Conservation (phyloP, 306 rosid species). For the Gastrolobium villosum region DNA sequence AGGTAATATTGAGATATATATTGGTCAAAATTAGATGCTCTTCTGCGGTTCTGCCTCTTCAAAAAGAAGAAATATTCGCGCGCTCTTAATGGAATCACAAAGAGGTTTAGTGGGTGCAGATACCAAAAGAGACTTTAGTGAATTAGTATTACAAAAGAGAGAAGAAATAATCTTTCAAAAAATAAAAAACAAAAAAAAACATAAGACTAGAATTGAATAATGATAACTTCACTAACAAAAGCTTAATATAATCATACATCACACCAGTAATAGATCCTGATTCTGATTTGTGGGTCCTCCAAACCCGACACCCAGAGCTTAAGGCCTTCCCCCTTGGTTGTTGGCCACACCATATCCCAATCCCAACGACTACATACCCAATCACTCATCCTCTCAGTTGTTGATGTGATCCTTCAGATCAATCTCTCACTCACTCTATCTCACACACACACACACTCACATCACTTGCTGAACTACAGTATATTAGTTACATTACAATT, state of each 20-base stretch:
- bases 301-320: conserved; percentile 67
- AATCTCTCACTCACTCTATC: conserved; percentile 30
- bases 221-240: conserved; percentile 49
- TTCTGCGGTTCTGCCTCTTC: conserved; percentile 27
- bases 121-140: conserved; percentile 46
- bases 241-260: conserved; percentile 72
- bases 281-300: conserved; percentile 91
- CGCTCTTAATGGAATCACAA: conserved; percentile 44
- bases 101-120: conserved; percentile 59
- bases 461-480: conserved; percentile 48
- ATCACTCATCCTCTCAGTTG: conserved; percentile 54
- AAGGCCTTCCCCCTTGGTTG: conserved; percentile 64
- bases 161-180: conserved; percentile 28
- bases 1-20: conserved; percentile 4
- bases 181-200: conserved; percentile 43
- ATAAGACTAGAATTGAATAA: conserved; percentile 51
- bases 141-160: conserved; percentile 42
- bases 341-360: conserved; percentile 70
- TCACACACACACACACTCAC: conserved; percentile 34
- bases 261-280: conserved; percentile 77
- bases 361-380: conserved; percentile 75
- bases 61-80: conserved; percentile 45
- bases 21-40: conserved; percentile 52
- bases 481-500: conserved; percentile 59
- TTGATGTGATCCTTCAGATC: conserved; percentile 58